These are phyloP conservation scores for Phytophthora niederhauseri DNA, from an alignment of 352 stramenopile genomes.

Conservation along the genomic window DNA sequence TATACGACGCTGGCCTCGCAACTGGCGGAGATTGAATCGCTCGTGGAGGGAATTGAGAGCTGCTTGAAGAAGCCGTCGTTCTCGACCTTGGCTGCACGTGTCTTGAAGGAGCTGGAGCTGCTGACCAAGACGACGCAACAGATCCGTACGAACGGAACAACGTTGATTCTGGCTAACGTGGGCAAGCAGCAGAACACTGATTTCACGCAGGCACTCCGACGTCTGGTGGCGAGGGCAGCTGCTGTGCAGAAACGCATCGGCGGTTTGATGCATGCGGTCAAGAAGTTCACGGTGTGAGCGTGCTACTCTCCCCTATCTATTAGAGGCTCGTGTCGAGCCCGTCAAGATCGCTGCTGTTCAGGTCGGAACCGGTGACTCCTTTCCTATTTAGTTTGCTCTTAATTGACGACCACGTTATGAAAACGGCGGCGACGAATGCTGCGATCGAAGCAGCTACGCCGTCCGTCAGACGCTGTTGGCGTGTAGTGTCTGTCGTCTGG, in stretches of 20 bases:
- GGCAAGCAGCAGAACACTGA: constrained; percentile 45
- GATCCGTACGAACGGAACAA: constrained; percentile 69
- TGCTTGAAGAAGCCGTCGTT: constrained; percentile 47
- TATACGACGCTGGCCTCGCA: constrained; percentile 50
- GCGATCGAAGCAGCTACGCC: constrained; percentile 25
- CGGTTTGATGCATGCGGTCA: constrained; percentile 35
- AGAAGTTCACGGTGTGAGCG: constrained; percentile 28
- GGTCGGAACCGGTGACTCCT: constrained; percentile 9
- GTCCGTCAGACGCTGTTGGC: constrained; percentile 20
- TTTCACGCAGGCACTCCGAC: constrained; percentile 50
- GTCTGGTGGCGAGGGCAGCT: constrained; percentile 56
- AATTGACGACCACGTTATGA: constrained; percentile 17
- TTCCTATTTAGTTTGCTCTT: constrained; percentile 30
- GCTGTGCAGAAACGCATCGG: constrained; percentile 61
- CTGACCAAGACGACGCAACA: constrained; percentile 63
- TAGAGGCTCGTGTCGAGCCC: constrained; percentile 4
- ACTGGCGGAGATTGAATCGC: constrained; percentile 62
- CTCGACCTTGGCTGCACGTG: constrained; percentile 41
- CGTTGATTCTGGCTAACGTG: constrained; percentile 61
- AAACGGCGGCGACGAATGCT: constrained; percentile 12
- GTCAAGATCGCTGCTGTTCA: constrained; percentile 4
- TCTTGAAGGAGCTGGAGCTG: constrained; percentile 62
- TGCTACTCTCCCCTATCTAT: constrained; percentile 23
- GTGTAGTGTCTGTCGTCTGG: constrained; percentile 11
- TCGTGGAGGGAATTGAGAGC: constrained; percentile 62